phyloP scores from a whole-genome alignment of 2,329 filamentous ascomycete genomes.

The Cephalotrichum gorgonifer region DNA sequence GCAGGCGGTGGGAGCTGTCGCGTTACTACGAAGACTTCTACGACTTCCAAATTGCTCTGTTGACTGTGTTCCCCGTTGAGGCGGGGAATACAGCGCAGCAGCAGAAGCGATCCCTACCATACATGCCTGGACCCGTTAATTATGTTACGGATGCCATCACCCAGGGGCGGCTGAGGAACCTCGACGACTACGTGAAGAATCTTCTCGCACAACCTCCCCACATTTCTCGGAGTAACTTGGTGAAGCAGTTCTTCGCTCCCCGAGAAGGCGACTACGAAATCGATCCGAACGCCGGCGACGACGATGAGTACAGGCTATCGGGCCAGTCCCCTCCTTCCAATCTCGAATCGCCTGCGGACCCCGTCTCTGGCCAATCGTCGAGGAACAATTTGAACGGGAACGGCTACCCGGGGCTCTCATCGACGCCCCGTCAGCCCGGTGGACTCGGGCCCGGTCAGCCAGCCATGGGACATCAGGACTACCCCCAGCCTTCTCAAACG shows the following conservation, averaged over 20 bases:
- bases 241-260: constrained; percentile 84
- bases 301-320: constrained; percentile 68
- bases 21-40: constrained; percentile 98
- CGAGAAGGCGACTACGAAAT: constrained; percentile 90
- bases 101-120: constrained; percentile 75
- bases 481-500: constrained; percentile 44
- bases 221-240: constrained; percentile 73
- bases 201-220: constrained; percentile 73
- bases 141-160: constrained; percentile 98
- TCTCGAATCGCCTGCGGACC: constrained; percentile 48
- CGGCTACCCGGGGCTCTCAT: constrained; percentile 42
- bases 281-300: constrained; percentile 65
- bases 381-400: constrained; percentile 50
- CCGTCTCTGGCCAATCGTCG: constrained; percentile 54
- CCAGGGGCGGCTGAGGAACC: constrained; percentile 80
- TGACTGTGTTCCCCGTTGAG: constrained; percentile 86
- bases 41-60: constrained; percentile 91
- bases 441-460: constrained; percentile 24
- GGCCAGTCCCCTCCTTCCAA: constrained; percentile 59
- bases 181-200: constrained; percentile 94
- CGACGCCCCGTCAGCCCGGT: constrained; percentile 32
- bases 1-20: constrained; percentile 83
- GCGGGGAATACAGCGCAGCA: constrained; percentile 76
- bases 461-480: constrained; percentile 29
- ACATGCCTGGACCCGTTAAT: constrained; percentile 96